phyloP scores from a whole-genome alignment of 139 green algal species.

The Chlamydomonas incerta region DNA sequence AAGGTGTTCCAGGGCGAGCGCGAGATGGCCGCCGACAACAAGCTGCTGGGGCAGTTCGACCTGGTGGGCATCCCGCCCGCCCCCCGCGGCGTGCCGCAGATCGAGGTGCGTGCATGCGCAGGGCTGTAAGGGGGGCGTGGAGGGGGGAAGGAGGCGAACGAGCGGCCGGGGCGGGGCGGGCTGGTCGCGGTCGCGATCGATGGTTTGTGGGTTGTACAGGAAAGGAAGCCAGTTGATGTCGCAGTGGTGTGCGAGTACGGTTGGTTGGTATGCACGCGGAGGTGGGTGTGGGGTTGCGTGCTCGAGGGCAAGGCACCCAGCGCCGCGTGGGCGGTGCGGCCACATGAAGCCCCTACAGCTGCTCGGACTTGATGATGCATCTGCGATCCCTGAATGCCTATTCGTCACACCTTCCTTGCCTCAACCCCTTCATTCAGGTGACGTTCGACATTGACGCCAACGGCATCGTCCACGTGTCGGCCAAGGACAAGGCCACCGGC shows the following conservation, averaged over 20 bases:
- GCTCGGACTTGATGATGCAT: no score
- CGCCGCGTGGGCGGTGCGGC: no score
- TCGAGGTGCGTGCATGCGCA: conserved; percentile 67
- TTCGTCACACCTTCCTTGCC: not conserved
- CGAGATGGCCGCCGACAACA: conserved; percentile 99
- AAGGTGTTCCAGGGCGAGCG: conserved; percentile 99
- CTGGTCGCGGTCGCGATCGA: no score
- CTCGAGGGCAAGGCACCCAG: no score
- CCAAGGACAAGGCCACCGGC: conserved; percentile 71
- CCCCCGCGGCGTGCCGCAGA: conserved; percentile 95
- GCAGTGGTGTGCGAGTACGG: no score
- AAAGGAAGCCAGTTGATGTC: no score
- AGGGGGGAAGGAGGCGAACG: not conserved
- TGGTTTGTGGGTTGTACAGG: no score
- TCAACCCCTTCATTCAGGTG: conserved; percentile 5
- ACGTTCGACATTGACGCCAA: conserved; percentile 81
- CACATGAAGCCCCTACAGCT: no score
- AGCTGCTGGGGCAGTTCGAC: conserved; percentile 98
- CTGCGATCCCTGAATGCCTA: no score
- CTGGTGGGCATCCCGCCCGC: conserved; percentile 96
- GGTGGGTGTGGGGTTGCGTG: no score
- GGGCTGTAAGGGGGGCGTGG: not conserved
- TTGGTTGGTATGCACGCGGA: no score
- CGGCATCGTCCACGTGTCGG: conserved; percentile 95
- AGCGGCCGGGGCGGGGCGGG: not conserved